These are phyloP conservation scores for Wallacemonas rigidus DNA, from an alignment of 208 protist genomes.

Conservation along the genomic window DNA sequence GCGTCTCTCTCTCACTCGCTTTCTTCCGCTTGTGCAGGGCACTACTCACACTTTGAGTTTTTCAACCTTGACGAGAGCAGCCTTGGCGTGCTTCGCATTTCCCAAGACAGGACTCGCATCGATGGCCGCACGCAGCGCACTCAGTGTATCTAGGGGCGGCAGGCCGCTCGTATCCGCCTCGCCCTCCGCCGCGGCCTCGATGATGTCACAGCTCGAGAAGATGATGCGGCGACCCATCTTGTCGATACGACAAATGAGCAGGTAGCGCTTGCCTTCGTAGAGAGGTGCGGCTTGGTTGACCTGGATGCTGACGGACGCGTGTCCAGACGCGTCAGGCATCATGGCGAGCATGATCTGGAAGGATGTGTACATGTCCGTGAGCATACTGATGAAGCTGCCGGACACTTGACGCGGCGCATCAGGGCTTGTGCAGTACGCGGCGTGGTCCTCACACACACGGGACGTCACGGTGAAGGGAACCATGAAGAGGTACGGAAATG, in stretches of 20 bases:
- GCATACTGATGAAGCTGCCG: constrained; percentile 14
- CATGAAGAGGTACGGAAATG: constrained; percentile 28
- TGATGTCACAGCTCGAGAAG: constrained; percentile 46
- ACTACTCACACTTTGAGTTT: neutral
- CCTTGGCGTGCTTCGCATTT: constrained; percentile 63
- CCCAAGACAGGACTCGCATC: constrained; percentile 25
- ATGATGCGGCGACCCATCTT: constrained; percentile 54
- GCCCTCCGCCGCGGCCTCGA: constrained; percentile 25
- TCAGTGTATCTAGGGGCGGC: constrained; percentile 18
- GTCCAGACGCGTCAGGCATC: constrained; percentile 27
- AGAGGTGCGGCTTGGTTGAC: constrained; percentile 31
- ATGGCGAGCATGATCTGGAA: constrained; percentile 31
- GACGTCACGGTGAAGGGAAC: constrained; percentile 29
- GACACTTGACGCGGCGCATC: neutral
- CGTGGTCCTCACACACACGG: constrained; percentile 23
- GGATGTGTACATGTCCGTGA: constrained; percentile 37
- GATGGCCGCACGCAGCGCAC: constrained; percentile 27
- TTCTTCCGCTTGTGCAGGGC: neutral
- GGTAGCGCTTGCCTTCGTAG: constrained; percentile 27
- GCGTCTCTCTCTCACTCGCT: neutral
- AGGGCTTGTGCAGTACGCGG: neutral
- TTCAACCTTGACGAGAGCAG: constrained; percentile 24
- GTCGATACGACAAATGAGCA: constrained; percentile 37
- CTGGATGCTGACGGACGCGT: constrained; percentile 54
- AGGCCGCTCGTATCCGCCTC: constrained; percentile 1